These are phyloP conservation scores for Claviceps spartinae DNA, from an alignment of 2,329 filamentous ascomycete species.

Conservation along the genomic window DNA sequence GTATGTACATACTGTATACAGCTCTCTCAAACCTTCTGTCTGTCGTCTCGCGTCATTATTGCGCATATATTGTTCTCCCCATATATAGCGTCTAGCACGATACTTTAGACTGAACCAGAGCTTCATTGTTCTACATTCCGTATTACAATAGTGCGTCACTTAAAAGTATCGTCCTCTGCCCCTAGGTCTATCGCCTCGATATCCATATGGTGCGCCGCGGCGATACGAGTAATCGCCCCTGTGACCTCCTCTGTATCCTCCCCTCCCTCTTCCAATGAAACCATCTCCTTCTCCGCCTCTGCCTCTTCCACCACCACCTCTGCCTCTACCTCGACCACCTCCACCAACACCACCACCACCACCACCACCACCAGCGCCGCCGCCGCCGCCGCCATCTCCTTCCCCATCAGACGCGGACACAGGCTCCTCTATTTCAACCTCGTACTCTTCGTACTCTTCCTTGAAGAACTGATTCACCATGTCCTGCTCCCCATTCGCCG, in stretches of 20 bases:
- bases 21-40: no score
- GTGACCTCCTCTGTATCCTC: constrained; percentile 13
- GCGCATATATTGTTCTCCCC: no score
- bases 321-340: not conserved
- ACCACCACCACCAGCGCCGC: constrained; percentile 1
- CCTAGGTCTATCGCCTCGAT: constrained; percentile 21
- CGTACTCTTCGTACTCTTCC: constrained; percentile 63
- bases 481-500: constrained; percentile 57
- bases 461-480: constrained; percentile 55
- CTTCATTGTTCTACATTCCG: not conserved
- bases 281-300: not conserved
- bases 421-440: constrained; percentile 61
- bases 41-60: no score
- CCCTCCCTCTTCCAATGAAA: constrained; percentile 8
- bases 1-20: no score
- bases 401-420: constrained; percentile 21
- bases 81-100: not conserved
- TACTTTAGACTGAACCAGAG: no score
- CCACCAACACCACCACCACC: constrained; percentile 1
- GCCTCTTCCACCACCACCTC: constrained; percentile 10
- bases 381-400: constrained; percentile 1
- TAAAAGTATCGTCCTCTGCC: constrained; percentile 21
- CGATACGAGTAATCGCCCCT: constrained; percentile 14
- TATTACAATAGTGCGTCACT: not conserved
- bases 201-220: constrained; percentile 20